Evolutionary conservation across 306 rosid species (phyloP), one percentile per base, ranked within the genome.

Genomic region (Urtica urens): DNA sequence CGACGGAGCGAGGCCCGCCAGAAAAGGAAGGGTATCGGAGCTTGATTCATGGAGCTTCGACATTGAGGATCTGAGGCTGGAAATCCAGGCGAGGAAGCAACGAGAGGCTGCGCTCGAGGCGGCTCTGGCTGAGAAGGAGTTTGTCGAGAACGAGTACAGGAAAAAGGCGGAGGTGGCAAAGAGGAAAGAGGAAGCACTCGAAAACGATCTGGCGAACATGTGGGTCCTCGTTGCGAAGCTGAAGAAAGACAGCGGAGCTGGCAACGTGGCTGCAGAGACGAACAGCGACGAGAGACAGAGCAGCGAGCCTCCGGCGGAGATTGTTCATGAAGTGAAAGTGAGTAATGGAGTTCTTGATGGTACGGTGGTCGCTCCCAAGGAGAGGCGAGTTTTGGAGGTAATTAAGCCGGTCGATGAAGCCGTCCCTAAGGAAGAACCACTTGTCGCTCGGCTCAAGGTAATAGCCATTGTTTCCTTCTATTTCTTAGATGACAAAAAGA

Each of bases 171-270:
- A 92, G 46, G 99, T 82, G 60, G 79, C 88, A 66, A 86, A 86
- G 80, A 86, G 75, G 74, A 82, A 83, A 68, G 99, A 92, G 63
- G 93, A 72, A 52, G 93, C 99, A 58, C 62, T 92, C 50, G 99
- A 92, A 78, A 92, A 92, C 49, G 99, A 92, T 72, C 76, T 92
- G 59, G 96, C 99, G 41, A 92, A 82, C 78, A 92, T 92, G 99
- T 92, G 99, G 99, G 93, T 92, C 46, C 87, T 92, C 68, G 99
- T 92, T 57, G 99, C 99, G 0, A 92, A 80, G 82, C 80, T 92
- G 67, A 92, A 82, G 80, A 92, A 80, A 64, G 96, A 92, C 60
- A 78, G 77, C 18, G 95, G 84, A 25, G 63, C 80, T 58, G n/a
- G n/a, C n/a, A n/a, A n/a, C n/a, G n/a, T n/a, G n/a, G 72, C 71